Evolutionary conservation across 257 asterid species (phyloP).

Genomic region (Coffea canephora): DNA sequence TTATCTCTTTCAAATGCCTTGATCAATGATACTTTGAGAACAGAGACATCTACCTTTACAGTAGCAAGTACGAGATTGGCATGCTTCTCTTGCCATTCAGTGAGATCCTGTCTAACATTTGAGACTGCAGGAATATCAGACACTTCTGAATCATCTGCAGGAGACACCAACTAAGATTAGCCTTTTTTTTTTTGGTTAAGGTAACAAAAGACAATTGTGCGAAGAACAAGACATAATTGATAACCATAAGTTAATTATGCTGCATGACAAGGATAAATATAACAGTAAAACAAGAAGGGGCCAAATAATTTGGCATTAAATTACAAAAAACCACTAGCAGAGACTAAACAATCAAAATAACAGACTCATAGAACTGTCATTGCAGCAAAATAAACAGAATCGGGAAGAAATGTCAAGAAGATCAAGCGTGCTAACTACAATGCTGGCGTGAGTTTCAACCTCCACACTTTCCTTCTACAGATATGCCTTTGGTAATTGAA

Average conservation of each 20-base stretch:
- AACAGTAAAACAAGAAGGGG: not conserved
- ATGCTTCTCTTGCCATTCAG: slow-evolving; percentile 89
- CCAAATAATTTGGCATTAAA: too few relatives aligned
- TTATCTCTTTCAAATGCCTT: not conserved
- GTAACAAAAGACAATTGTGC: not conserved
- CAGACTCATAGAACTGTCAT: not conserved
- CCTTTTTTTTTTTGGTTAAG: not conserved
- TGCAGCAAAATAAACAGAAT: not conserved
- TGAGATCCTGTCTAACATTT: slow-evolving; percentile 88
- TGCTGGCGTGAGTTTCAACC: not conserved
- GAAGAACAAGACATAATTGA: not conserved
- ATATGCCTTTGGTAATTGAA: not conserved
- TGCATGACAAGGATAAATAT: not conserved
- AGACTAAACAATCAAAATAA: not conserved
- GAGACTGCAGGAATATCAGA: slow-evolving; percentile 77
- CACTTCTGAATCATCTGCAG: slow-evolving; percentile 68
- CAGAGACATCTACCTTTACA: slow-evolving; percentile 59
- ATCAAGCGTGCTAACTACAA: too few relatives aligned
- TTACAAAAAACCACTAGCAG: not conserved
- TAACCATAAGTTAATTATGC: not conserved
- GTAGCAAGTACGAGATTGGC: slow-evolving; percentile 84
- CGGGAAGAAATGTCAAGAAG: not conserved
- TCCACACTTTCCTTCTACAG: not conserved
- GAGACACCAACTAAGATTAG: slow-evolving; percentile 25
- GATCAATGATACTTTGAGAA: not conserved